Conservation (phyloP, 2,329 filamentous ascomycete species). For the Blumeriella jaapii region DNA sequence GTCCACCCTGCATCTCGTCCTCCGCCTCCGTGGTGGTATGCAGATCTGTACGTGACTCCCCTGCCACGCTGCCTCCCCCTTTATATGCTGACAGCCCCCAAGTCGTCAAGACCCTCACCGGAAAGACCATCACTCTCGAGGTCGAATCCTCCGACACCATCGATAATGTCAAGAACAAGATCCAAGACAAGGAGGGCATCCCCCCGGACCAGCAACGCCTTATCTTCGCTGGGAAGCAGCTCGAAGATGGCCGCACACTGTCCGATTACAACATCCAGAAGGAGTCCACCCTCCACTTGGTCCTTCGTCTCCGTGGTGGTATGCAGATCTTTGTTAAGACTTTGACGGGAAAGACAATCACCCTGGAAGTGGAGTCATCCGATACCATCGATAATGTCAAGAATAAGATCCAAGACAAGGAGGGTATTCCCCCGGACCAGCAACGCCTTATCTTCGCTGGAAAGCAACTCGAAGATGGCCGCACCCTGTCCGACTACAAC, state of each 20-base stretch:
- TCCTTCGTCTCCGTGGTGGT: slow-evolving; percentile 71
- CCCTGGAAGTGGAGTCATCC: slow-evolving; percentile 54
- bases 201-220: slow-evolving; percentile 90
- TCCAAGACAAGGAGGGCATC: slow-evolving; percentile 87
- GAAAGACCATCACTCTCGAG: slow-evolving; percentile 98
- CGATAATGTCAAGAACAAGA: slow-evolving; percentile 95
- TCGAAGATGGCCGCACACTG: slow-evolving; percentile 84
- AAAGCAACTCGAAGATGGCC: slow-evolving; percentile 64
- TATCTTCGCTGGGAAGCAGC: slow-evolving; percentile 87
- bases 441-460: slow-evolving; percentile 61
- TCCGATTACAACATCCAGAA: slow-evolving; percentile 97
- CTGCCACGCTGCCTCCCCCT: slow-evolving; percentile 42
- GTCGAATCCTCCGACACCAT: slow-evolving; percentile 99
- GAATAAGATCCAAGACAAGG: slow-evolving; percentile 61
- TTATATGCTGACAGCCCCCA: slow-evolving; percentile 37
- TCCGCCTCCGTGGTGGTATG: slow-evolving; percentile 83
- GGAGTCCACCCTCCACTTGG: slow-evolving; percentile 71
- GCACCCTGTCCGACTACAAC: slow-evolving; percentile 79
- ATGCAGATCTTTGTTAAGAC: slow-evolving; percentile 69
- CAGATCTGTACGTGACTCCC: slow-evolving; percentile 48
- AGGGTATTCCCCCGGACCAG: slow-evolving; percentile 60
- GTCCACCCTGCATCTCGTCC: slow-evolving; percentile 72
- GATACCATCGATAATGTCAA: slow-evolving; percentile 64
- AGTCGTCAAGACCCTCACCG: slow-evolving; percentile 73
- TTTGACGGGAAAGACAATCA: slow-evolving; percentile 59